Conservation (phyloP, 1,284 basidiomycete genomes). For the Malassezia japonica region DNA sequence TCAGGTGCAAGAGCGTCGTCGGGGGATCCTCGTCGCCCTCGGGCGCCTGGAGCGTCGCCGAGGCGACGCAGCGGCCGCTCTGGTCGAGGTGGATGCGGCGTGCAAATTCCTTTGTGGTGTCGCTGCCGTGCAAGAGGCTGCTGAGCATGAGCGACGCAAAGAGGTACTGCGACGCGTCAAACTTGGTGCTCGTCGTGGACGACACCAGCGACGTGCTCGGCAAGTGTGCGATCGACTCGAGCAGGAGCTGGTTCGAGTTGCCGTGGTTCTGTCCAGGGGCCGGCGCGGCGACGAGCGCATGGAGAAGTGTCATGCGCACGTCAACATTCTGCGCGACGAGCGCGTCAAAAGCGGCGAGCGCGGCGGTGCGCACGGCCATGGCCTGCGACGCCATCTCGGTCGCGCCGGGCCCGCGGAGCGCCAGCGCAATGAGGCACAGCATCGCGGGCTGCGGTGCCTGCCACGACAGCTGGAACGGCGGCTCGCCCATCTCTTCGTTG, state of each 20-base stretch:
- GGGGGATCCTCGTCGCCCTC: conserved; percentile 52
- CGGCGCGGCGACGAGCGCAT: conserved; percentile 51
- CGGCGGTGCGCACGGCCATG: conserved; percentile 28
- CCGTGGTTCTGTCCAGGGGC: conserved; percentile 14
- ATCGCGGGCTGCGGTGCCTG: conserved; percentile 16
- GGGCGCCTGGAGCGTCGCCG: background rate
- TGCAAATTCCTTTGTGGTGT: conserved; percentile 54
- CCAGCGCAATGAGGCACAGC: conserved; percentile 13
- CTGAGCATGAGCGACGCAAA: conserved; percentile 48
- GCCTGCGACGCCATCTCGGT: background rate
- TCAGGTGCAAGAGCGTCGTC: conserved; percentile 52
- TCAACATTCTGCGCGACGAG: conserved; percentile 49
- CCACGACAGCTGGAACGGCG: conserved; percentile 13
- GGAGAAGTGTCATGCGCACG: conserved; percentile 51
- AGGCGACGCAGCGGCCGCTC: conserved; percentile 29
- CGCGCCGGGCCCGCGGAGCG: conserved; percentile 10
- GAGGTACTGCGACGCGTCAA: conserved; percentile 53
- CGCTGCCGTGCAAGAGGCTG: conserved; percentile 54
- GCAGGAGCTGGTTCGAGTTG: conserved; percentile 12
- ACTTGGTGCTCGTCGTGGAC: conserved; percentile 23
- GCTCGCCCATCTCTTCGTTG: background rate
- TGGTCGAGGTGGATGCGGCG: conserved; percentile 50
- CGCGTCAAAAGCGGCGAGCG: conserved; percentile 34
- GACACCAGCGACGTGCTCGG: conserved; percentile 37
- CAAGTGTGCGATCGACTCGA: conserved; percentile 9